Evolutionary conservation across 108 stramenopile species (phyloP).

Genomic region (Discostella stelligeroides): DNA sequence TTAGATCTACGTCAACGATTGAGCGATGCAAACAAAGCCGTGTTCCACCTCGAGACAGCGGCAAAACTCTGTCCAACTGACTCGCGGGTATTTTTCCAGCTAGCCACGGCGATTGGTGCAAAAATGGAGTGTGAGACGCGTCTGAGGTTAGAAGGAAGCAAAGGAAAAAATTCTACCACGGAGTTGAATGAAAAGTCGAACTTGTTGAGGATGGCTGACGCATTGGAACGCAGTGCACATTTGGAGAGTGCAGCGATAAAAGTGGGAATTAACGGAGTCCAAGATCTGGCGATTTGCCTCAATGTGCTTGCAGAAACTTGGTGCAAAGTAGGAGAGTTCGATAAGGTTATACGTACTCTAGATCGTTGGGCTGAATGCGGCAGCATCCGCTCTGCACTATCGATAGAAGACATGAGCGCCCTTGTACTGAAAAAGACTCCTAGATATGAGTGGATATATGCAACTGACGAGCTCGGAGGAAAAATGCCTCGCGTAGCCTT

Average conservation of each 20-base stretch:
- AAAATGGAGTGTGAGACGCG: conserved; percentile 36
- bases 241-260: conserved; percentile 36
- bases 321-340: conserved; percentile 45
- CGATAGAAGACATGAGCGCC: conserved; percentile 22
- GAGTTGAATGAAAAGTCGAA: conserved; percentile 2
- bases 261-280: conserved; percentile 34
- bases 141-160: conserved; percentile 7
- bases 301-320: conserved; percentile 34
- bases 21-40: conserved; percentile 40
- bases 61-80: conserved; percentile 39
- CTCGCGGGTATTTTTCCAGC: conserved; percentile 36
- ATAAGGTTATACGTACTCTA: conserved; percentile 28
- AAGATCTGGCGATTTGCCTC: conserved; percentile 37
- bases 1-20: conserved; percentile 22
- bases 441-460: conserved; percentile 34
- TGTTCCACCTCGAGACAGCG: conserved; percentile 43
- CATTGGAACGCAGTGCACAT: conserved; percentile 36
- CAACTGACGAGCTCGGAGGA: conserved; percentile 3
- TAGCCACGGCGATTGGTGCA: conserved; percentile 32
- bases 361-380: conserved; percentile 49
- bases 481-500: conserved; percentile 23
- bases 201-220: conserved; percentile 21
- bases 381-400: conserved; percentile 31
- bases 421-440: conserved; percentile 18
- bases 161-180: not conserved